Evolutionary conservation across 1,139 yeast genomes (phyloP), one percentile per base, ranked within the genome.

Genomic region (Candida sp.): DNA sequence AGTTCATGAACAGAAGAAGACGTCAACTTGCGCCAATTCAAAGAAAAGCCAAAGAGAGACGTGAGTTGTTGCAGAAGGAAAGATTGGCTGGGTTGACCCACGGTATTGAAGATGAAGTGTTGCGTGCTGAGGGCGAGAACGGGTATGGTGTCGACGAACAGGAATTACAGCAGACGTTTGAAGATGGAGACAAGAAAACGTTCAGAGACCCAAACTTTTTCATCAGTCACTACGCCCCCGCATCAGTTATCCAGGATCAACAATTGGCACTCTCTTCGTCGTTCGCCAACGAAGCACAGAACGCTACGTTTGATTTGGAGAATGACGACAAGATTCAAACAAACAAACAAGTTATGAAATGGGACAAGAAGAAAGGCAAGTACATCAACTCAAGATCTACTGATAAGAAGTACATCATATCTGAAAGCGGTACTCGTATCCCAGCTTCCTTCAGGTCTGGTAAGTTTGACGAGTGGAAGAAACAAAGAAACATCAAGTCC

Each of bases 301-400:
- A 78, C 38, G 98, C 97, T 1, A 78, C 97, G 0, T 93, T 92
- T 68, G 98, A 93, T 66, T 75, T 96, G 59, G 86, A 81, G 50
- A 85, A 81, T 51, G 98, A 94, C 62, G 99, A 90, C 61, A 84
- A 83, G 58, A 73, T 79, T 44, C 85, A 80, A 63, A 80, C 72
- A 28, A 86, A 85, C 59, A 82, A 81, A 54, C 94, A 90, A 58
- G 85, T 88, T 44, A 87, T 87, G 82, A 81, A 84, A 67, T 96
- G 99, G 99, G 98, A 94, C 73, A 89, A 84, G 70, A 92, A 92
- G 81, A 88, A 90, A 69, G 96, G 96, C 61, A 92, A 92, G 60
- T 94, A 90, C 68, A 81, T 93, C 65, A 91, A 92, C 65, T 79
- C 90, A 22, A 86, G 84, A 61, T 90, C 96, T 53, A 82, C 88